Conservation (phyloP, 106 monocot species). For the Xerophyta viscosa region DNA sequence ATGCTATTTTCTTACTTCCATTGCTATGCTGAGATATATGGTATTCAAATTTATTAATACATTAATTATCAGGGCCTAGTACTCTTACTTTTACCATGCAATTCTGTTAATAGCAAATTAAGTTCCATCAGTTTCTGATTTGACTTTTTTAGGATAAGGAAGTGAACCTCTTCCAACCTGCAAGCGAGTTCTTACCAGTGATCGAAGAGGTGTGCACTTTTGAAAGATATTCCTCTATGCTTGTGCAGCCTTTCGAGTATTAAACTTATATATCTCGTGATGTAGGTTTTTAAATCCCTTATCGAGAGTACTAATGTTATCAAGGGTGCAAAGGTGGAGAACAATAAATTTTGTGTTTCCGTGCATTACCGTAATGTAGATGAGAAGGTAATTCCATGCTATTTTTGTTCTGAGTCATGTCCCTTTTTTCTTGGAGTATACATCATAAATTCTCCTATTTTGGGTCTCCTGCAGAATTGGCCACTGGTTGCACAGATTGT, state of each 20-base stretch:
- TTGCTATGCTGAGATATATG: too few species aligned
- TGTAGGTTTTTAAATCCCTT: slow-evolving; percentile 66
- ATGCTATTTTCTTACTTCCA: too few species aligned
- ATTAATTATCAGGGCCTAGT: too few species aligned
- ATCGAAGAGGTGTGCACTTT: slow-evolving; percentile 21
- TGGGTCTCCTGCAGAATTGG: slow-evolving; percentile 20
- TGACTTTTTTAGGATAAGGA: too few species aligned
- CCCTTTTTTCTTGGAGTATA: too few species aligned
- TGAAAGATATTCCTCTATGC: neutral
- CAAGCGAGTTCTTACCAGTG: slow-evolving; percentile 59
- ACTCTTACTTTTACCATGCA: neutral
- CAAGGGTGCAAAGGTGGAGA: slow-evolving; percentile 56
- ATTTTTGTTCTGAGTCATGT: too few species aligned
- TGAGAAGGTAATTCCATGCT: slow-evolving; percentile 27
- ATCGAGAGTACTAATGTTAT: slow-evolving; percentile 49
- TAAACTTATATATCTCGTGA: too few species aligned
- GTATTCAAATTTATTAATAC: too few species aligned
- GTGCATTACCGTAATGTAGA: slow-evolving; percentile 84
- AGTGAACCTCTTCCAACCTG: slow-evolving; percentile 75
- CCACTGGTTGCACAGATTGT: slow-evolving; percentile 18
- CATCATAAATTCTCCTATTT: too few species aligned
- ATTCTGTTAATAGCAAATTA: too few species aligned
- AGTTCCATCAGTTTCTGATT: too few species aligned
- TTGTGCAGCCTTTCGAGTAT: neutral
- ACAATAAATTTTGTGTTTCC: slow-evolving; percentile 80